Evolutionary conservation across 805 yeast genomes (phyloP), one percentile per base, ranked within the genome.

Genomic region (Kodamaea laetipori): DNA sequence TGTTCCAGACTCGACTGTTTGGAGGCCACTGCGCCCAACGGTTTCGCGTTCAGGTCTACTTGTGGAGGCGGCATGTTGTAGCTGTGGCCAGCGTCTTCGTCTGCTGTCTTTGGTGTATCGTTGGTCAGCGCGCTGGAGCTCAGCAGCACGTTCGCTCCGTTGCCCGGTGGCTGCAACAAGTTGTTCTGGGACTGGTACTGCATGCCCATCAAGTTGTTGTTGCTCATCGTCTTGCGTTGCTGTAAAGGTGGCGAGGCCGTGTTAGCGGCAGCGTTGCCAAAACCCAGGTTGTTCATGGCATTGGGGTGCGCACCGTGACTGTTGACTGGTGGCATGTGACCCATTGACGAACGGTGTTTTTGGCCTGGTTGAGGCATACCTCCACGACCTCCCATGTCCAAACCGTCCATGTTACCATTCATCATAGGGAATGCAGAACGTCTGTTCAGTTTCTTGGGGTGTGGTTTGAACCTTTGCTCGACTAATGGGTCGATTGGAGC

Each of bases 371-470:
- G 64, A 2, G 74, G 75, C 76, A 71, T 71, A 6, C 76, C 76
- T 15, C 73, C 76, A 51, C 75, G 58, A n/a, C 74, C 74, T 10
- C 75, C 74, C 59, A 67, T 60, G 53, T 70, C 76, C 13, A 69
- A 42, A 1, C 63, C 65, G 8, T 58, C 59, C 18, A 60, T 37
- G 45, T 54, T 55, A n/a, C 63, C 66, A 15, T 56, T 56, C 57
- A 65, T 58, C 33, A 54, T 59, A 5, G 69, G 64, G 48, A 60
- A 62, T 6, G 56, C 65, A 0, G 73, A 67, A 23, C 73, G 59
- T 35, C 75, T 64, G 46, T 64, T 66, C 23, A 43, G 53, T 40
- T 58, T 60, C 51, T 65, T 67, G 19, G 66, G 60, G 30, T 46
- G 43, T 30, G 41, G 44, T 31, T 48, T 58, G 43, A 58, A 58